These are phyloP conservation scores for Paraglomus occultum DNA, from an alignment of 192 early-diverging fungal genomes.

Conservation along the genomic window DNA sequence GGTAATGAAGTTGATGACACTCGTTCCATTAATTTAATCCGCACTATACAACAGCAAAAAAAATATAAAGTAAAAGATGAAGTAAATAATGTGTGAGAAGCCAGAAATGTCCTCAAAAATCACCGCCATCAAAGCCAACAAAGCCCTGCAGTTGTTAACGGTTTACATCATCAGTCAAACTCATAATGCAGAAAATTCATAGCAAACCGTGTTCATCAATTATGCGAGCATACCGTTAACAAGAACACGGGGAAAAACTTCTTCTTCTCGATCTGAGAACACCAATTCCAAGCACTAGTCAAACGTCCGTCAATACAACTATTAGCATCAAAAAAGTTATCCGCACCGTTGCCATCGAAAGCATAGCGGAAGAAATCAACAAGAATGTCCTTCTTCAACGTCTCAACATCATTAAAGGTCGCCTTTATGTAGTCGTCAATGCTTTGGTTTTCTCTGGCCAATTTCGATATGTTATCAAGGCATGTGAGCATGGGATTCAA, in stretches of 20 bases:
- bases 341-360: constrained; percentile 95
- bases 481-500: constrained; percentile 81
- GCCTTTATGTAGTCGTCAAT: constrained; percentile 65
- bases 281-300: constrained; percentile 92
- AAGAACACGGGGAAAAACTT: constrained; percentile 90
- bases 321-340: constrained; percentile 89
- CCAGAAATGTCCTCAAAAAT: constrained; percentile 31
- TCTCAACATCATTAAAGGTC: constrained; percentile 64
- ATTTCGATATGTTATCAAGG: constrained; percentile 68
- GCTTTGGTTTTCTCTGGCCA: constrained; percentile 53
- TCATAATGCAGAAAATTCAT: constrained; percentile 1
- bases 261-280: constrained; percentile 89
- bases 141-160: constrained; percentile 53
- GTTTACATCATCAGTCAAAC: neutral
- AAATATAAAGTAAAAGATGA: too few relatives aligned
- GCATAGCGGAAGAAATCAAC: constrained; percentile 94
- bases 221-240: constrained; percentile 56
- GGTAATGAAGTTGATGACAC: too few relatives aligned
- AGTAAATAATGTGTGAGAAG: too few relatives aligned
- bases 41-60: too few relatives aligned
- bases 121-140: constrained; percentile 74
- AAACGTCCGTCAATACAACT: constrained; percentile 94
- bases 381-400: constrained; percentile 73
- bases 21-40: too few relatives aligned
- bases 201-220: too few relatives aligned